These are phyloP conservation scores for Termitomyces sp. DNA, from an alignment of 768 basidiomycete species.

Conservation along the genomic window DNA sequence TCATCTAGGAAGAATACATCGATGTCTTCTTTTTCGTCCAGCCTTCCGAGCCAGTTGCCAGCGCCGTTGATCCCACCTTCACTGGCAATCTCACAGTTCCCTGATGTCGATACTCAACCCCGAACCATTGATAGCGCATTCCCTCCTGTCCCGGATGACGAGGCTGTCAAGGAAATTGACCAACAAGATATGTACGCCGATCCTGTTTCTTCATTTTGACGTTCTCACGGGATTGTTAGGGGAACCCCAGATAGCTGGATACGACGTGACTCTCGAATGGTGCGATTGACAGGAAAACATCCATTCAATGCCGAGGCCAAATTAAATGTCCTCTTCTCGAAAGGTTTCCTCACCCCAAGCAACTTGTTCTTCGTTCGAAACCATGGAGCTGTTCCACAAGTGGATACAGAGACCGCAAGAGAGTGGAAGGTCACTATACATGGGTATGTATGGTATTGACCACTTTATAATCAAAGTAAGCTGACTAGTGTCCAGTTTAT, in stretches of 20 bases:
- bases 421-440: conserved; percentile 45
- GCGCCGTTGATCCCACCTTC: conserved; percentile 7
- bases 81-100: neutral
- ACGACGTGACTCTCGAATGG: conserved; percentile 30
- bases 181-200: conserved; percentile 1
- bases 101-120: neutral
- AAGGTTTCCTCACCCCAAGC: conserved; percentile 55
- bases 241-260: conserved; percentile 26
- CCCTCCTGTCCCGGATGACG: conserved; percentile 2
- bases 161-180: conserved; percentile 3
- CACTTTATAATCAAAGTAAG: neutral
- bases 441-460: conserved; percentile 25
- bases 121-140: neutral
- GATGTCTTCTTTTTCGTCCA: neutral
- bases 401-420: conserved; percentile 30
- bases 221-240: neutral
- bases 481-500: conserved; percentile 26
- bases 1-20: neutral
- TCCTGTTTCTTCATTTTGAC: neutral
- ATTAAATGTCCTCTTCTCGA: conserved; percentile 38
- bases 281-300: conserved; percentile 56
- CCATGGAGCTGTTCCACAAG: conserved; percentile 54
- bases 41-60: neutral
- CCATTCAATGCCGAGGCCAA: conserved; percentile 58
- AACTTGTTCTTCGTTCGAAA: conserved; percentile 59